phyloP scores from a whole-genome alignment of 192 early-diverging fungal species.

The Coemansia sp. region DNA sequence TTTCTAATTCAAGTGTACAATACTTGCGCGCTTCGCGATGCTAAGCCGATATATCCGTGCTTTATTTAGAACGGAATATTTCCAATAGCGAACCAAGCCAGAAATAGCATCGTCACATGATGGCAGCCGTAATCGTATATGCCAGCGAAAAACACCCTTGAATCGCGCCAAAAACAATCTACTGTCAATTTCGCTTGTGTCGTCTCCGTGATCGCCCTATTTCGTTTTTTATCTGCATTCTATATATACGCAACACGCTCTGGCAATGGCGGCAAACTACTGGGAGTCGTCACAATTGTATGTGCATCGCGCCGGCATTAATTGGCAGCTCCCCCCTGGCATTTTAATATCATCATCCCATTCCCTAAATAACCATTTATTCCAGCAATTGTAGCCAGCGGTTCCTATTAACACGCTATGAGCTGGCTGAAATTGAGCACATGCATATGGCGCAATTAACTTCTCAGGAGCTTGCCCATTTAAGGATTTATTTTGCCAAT shows the following conservation, averaged over 20 bases:
- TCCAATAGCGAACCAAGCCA: too few species aligned
- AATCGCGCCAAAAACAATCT: not conserved
- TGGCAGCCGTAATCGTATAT: too few species aligned
- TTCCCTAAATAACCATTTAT: not conserved
- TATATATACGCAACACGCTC: not conserved
- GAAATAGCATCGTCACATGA: not conserved
- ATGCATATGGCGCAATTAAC: conserved; percentile 26
- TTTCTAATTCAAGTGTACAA: not conserved
- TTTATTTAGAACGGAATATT: too few species aligned
- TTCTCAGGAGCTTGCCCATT: conserved; percentile 15
- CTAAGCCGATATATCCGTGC: too few species aligned
- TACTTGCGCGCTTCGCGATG: not conserved
- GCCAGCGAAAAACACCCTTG: not conserved
- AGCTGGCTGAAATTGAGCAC: conserved; percentile 35
- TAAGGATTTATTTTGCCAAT: conserved; percentile 41
- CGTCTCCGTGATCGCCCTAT: not conserved
- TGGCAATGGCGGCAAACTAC: conserved; percentile 48
- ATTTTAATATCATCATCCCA: not conserved
- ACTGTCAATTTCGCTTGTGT: not conserved
- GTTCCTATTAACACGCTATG: conserved; percentile 42
- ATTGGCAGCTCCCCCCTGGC: not conserved
- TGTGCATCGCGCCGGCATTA: not conserved
- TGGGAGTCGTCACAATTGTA: conserved; percentile 55
- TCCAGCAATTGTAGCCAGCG: conserved; percentile 28
- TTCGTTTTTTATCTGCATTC: not conserved